Percentiles rank a stretch among this genome's conserved stretches.
phyloP scores from a whole-genome alignment of 2,329 filamentous ascomycete species.

The Fusarium euwallaceae region DNA sequence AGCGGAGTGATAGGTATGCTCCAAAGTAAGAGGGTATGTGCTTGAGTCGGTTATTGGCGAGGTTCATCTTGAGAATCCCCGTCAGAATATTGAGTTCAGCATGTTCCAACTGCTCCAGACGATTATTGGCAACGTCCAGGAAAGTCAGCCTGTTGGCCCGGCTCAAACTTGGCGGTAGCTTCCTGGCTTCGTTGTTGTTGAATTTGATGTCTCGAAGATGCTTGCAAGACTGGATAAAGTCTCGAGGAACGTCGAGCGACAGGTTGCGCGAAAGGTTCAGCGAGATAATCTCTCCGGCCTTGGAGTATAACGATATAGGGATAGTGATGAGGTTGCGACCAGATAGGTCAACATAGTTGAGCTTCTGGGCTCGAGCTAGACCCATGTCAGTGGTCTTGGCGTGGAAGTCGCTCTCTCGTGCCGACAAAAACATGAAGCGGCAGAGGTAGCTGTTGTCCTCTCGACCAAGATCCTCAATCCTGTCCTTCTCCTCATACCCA shows the following conservation, averaged over 20 bases:
- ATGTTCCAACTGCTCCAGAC: conserved; percentile 87
- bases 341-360: conserved; percentile 92
- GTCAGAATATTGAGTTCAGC: conserved; percentile 82
- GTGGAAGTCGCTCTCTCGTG: conserved; percentile 85
- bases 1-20: conserved; percentile 82
- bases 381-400: conserved; percentile 79
- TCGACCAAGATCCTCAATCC: conserved; percentile 91
- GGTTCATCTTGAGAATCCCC: conserved; percentile 86
- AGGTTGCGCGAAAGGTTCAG: conserved; percentile 94
- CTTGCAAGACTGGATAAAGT: conserved; percentile 94
- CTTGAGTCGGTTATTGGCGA: conserved; percentile 92
- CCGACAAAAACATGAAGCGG: conserved; percentile 93
- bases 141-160: conserved; percentile 86
- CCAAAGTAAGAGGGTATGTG: conserved; percentile 86
- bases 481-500: conserved; percentile 88
- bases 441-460: conserved; percentile 98
- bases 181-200: conserved; percentile 91
- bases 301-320: conserved; percentile 92
- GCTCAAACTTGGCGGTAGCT: conserved; percentile 85
- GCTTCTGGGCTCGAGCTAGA: conserved; percentile 86
- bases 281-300: conserved; percentile 91
- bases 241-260: conserved; percentile 91
- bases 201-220: conserved; percentile 96
- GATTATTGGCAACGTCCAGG: conserved; percentile 95
- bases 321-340: conserved; percentile 94